phyloP scores from a whole-genome alignment of 805 yeast species.

The Pichia manshurica region DNA sequence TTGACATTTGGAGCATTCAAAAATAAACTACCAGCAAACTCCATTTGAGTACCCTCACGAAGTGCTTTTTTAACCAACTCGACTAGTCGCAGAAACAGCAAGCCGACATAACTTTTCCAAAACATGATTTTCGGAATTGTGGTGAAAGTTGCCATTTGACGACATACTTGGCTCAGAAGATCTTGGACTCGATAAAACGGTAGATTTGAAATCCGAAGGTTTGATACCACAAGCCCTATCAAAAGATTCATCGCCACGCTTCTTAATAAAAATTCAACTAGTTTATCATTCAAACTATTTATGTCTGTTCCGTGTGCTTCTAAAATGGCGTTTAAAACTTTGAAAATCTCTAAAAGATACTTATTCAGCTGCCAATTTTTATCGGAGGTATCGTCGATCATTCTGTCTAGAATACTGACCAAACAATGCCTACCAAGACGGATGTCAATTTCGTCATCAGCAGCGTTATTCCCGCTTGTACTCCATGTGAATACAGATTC shows the following conservation, averaged over 20 bases:
- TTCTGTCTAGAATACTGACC: constrained; percentile 16
- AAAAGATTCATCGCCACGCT: constrained; percentile 9
- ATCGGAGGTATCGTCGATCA: constrained; percentile 20
- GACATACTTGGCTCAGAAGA: neutral
- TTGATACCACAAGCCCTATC: constrained; percentile 3
- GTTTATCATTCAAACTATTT: constrained; percentile 7
- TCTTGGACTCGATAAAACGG: neutral
- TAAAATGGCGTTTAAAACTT: constrained; percentile 22
- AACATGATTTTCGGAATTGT: neutral
- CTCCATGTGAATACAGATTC: constrained; percentile 17
- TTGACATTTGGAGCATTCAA: neutral
- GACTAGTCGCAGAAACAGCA: constrained; percentile 4
- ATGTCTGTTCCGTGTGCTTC: constrained; percentile 12
- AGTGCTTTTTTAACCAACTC: constrained; percentile 4
- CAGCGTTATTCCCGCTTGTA: constrained; percentile 7
- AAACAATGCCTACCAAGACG: constrained; percentile 23
- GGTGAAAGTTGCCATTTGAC: neutral
- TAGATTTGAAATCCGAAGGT: neutral
- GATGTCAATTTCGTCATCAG: constrained; percentile 9
- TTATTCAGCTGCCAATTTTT: constrained; percentile 21
- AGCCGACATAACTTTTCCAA: constrained; percentile 4
- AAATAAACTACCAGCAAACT: neutral
- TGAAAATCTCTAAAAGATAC: constrained; percentile 23
- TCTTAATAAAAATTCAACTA: constrained; percentile 16
- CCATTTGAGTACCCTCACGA: neutral